Conservation (phyloP, 306 rosid genomes). For the Glycyrrhiza uralensis region DNA sequence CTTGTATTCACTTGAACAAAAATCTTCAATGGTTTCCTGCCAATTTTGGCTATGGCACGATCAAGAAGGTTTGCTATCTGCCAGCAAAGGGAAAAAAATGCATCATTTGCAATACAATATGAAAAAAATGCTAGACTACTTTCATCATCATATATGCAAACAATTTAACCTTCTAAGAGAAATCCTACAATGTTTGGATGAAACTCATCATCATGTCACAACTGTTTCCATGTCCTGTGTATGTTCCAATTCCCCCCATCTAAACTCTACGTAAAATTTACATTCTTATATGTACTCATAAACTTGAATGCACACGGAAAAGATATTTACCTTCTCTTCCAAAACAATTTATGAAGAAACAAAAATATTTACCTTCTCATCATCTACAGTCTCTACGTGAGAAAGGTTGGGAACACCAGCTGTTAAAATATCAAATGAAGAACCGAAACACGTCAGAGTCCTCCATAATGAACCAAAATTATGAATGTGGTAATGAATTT, state of each 20-base stretch:
- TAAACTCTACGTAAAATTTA: neutral
- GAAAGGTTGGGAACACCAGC: conserved; percentile 84
- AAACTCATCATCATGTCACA: neutral
- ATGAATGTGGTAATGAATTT: neutral
- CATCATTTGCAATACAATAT: conserved; percentile 1
- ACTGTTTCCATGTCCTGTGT: neutral
- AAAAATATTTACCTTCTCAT: conserved; percentile 58
- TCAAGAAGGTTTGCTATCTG: conserved; percentile 87
- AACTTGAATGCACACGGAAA: neutral
- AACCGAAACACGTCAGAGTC: conserved; percentile 3
- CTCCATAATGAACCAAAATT: neutral
- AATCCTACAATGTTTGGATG: conserved; percentile 13
- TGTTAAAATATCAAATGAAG: conserved; percentile 28
- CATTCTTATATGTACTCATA: neutral
- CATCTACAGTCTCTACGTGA: conserved; percentile 78
- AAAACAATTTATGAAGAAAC: neutral
- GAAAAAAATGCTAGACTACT: neutral
- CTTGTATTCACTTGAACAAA: conserved; percentile 95
- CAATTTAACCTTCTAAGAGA: neutral
- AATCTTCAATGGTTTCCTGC: conserved; percentile 80
- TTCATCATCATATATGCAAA: neutral
- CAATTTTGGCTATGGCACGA: conserved; percentile 59
- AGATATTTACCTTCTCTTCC: conserved; percentile 39
- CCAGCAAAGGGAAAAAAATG: neutral
- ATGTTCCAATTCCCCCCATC: neutral